Base-by-base conservation (phyloP, 371 early-diverging fungal species). In the Coemansia sp. region DNA sequence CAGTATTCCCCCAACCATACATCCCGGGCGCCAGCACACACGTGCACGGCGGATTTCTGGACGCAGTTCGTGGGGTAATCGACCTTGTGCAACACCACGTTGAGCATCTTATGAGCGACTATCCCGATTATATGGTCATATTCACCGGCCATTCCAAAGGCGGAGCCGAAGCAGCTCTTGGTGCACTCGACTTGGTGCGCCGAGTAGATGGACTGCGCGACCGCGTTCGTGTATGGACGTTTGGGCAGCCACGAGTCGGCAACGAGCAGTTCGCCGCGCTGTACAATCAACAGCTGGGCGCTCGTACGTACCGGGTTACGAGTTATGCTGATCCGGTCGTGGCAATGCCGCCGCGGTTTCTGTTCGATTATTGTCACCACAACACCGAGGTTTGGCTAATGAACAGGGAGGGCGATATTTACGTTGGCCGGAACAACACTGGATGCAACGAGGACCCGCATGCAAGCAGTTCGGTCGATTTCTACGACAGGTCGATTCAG, bases 91-190 rank as follows among this genome's bases (percentile, higher is more conserved):
- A 39, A 7, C 10, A 2, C 37, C 59, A 39, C 24, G 39, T 74
- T 24, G 56, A 54, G 34, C 40, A 3, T 8, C 40, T 74, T 21
- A 59, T 66, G 56, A 31, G 7, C 16, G 74, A 74, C 22, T 54
- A 66, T 40, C 74, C 74, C 0, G 56, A 63, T 37, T 69, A 70
- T 45, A 66, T 55, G 60, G 70, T 74, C 6, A 42, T 69, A 16
- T 69, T 74, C 29, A 74, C 74, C 13, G 74, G 74, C 2, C 74
- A 74, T 45, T 74, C 74, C 21, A 74, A 74, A 47, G 74, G 74
- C 18, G 74, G 74, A 0, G 74, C 69, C 3, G 74, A 74, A 64
- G 70, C 74, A 1, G 69, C 70, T 1, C 54, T 74, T 40, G 63
- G 66, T 21, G 74, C 74, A 1, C 56, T 74, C 11, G 66, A 69